Conservation (phyloP, 495 filamentous ascomycete genomes). For the Penicillium coffeae region DNA sequence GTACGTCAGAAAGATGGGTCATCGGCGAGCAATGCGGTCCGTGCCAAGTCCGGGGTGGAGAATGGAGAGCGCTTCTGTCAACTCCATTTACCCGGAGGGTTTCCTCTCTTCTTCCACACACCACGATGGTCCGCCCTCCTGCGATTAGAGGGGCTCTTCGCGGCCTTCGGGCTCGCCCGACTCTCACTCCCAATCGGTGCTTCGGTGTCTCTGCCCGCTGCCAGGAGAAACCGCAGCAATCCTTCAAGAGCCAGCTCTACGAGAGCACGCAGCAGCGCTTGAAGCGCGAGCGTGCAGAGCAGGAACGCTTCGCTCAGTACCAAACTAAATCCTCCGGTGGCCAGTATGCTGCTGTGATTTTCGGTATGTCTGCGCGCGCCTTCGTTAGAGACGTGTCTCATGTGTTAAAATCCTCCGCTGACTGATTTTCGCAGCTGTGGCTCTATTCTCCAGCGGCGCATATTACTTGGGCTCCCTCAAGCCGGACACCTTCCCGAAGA, state of each 20-base stretch:
- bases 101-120: conserved; percentile 4
- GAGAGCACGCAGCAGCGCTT: conserved; percentile 77
- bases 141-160: conserved; percentile 22
- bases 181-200: conserved; percentile 15
- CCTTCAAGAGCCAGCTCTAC: conserved; percentile 84
- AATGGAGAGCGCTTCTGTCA: not conserved
- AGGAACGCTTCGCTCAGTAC: conserved; percentile 58
- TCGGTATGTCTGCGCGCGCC: conserved; percentile 44
- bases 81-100: not conserved
- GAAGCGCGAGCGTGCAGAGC: conserved; percentile 67
- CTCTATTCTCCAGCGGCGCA: conserved; percentile 56
- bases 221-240: conserved; percentile 32
- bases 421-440: conserved; percentile 38
- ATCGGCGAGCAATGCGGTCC: too few relatives aligned
- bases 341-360: conserved; percentile 58
- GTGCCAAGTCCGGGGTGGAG: conserved; percentile 4
- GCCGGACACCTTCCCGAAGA: conserved; percentile 53
- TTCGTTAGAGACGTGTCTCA: too few relatives aligned
- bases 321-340: conserved; percentile 50
- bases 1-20: too few relatives aligned
- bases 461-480: conserved; percentile 69
- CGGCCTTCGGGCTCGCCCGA: conserved; percentile 13
- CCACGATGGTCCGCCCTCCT: conserved; percentile 17
- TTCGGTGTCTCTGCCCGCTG: conserved; percentile 21
- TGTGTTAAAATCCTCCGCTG: conserved; percentile 2